A percentile compares a stretch with the other conserved stretches of the same genome.
Evolutionary conservation across 306 rosid species (phyloP).

Genomic region (Acacia acuminata): DNA sequence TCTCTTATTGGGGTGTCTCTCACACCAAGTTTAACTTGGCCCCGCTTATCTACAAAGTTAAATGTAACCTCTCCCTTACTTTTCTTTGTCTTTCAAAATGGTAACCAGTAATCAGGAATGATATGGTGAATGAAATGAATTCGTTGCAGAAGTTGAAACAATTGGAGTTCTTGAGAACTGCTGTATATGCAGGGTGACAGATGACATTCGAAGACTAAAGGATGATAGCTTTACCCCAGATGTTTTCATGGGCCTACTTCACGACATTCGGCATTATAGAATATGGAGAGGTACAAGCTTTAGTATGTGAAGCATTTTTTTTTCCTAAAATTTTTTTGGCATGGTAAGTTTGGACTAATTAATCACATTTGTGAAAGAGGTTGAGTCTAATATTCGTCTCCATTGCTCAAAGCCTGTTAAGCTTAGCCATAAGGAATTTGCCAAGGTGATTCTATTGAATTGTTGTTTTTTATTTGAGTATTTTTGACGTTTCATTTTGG

Average conservation of each 20-base stretch:
- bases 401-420: not conserved
- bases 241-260: not conserved
- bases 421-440: not conserved
- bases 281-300: too few species aligned
- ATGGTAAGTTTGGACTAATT: too few species aligned
- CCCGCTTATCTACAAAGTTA: too few species aligned
- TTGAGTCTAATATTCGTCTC: not conserved
- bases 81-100: too few species aligned
- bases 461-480: not conserved
- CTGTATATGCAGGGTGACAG: slow-evolving; percentile 32
- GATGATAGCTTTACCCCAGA: not conserved
- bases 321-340: too few species aligned
- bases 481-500: not conserved
- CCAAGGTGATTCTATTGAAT: not conserved
- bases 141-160: too few species aligned
- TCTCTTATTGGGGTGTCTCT: too few species aligned
- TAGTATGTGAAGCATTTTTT: too few species aligned
- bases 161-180: not conserved
- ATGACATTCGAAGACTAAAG: slow-evolving; percentile 14
- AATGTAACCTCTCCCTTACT: too few species aligned
- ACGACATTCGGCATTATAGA: not conserved
- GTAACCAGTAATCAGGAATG: too few species aligned
- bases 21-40: too few species aligned
- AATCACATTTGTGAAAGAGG: not conserved
- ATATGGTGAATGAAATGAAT: too few species aligned